phyloP scores from a whole-genome alignment of 140 eudicot genomes.

The Oenanthe javanica region DNA sequence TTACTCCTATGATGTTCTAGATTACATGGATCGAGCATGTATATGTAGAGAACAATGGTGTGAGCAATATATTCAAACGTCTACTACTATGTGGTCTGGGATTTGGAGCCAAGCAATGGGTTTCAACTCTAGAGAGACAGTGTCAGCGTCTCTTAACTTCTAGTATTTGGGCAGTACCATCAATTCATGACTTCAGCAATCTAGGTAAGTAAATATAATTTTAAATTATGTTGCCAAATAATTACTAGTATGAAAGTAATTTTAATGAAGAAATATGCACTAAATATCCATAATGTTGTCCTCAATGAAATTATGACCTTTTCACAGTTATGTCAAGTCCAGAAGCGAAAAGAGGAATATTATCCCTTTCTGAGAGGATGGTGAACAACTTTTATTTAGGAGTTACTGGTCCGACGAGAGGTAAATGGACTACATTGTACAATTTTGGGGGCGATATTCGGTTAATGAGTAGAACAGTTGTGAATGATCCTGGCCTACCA shows the following conservation, averaged over 20 bases:
- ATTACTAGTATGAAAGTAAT: neutral
- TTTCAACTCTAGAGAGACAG: constrained; percentile 15
- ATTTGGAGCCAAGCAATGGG: constrained; percentile 31
- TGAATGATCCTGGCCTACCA: constrained; percentile 53
- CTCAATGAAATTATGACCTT: neutral
- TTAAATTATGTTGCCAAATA: too few species aligned
- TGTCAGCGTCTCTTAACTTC: constrained; percentile 24
- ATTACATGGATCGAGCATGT: constrained; percentile 35
- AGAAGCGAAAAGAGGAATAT: constrained; percentile 53
- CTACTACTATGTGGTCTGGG: constrained; percentile 18
- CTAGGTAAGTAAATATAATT: neutral
- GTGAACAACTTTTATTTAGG: constrained; percentile 50
- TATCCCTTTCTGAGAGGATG: constrained; percentile 59
- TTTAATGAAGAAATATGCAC: neutral
- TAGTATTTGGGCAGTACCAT: constrained; percentile 1
- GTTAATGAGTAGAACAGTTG: neutral
- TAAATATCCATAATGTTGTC: neutral
- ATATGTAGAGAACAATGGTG: constrained; percentile 12
- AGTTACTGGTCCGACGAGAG: constrained; percentile 46
- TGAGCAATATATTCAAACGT: constrained; percentile 15
- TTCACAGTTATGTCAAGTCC: constrained; percentile 37
- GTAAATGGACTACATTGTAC: constrained; percentile 18
- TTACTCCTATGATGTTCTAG: neutral
- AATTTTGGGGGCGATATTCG: neutral
- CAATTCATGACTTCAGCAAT: constrained; percentile 7